Conservation (phyloP, 2,329 filamentous ascomycete species). For the Arthroderma uncinatum region DNA sequence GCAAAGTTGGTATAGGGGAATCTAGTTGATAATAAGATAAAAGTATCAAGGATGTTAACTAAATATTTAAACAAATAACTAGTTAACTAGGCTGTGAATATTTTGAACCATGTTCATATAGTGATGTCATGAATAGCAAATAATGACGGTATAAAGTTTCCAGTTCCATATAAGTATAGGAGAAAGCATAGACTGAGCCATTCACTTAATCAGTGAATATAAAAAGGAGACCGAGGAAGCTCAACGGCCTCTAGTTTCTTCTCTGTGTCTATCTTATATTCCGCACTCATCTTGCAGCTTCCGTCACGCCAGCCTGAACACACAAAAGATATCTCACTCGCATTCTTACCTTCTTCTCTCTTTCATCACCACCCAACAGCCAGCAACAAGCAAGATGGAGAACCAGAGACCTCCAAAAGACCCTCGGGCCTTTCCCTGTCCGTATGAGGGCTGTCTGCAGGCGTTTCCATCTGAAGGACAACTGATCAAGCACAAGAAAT, state of each 20-base stretch:
- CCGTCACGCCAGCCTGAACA: not conserved
- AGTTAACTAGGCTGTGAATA: too few relatives aligned
- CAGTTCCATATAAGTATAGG: too few relatives aligned
- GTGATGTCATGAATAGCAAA: too few relatives aligned
- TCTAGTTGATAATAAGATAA: too few relatives aligned
- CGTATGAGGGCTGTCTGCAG: slow-evolving; percentile 36
- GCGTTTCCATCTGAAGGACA: slow-evolving; percentile 36
- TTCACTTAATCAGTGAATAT: not conserved
- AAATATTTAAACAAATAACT: too few relatives aligned
- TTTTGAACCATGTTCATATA: too few relatives aligned
- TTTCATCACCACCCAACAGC: not conserved
- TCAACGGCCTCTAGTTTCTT: not conserved
- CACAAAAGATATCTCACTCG: not conserved
- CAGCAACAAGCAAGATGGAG: not conserved
- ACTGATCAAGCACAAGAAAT: slow-evolving; percentile 43
- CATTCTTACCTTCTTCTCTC: not conserved
- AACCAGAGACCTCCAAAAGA: not conserved
- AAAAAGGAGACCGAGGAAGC: too few relatives aligned
- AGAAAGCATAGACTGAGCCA: too few relatives aligned
- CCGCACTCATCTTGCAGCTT: not conserved
- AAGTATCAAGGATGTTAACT: too few relatives aligned
- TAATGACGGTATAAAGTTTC: too few relatives aligned
- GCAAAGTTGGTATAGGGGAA: too few relatives aligned
- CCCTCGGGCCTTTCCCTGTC: slow-evolving; percentile 30
- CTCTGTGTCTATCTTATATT: not conserved